Evolutionary conservation across 257 asterid species (phyloP), one percentile per base, ranked within the genome.

Genomic region (Capsicum baccatum): DNA sequence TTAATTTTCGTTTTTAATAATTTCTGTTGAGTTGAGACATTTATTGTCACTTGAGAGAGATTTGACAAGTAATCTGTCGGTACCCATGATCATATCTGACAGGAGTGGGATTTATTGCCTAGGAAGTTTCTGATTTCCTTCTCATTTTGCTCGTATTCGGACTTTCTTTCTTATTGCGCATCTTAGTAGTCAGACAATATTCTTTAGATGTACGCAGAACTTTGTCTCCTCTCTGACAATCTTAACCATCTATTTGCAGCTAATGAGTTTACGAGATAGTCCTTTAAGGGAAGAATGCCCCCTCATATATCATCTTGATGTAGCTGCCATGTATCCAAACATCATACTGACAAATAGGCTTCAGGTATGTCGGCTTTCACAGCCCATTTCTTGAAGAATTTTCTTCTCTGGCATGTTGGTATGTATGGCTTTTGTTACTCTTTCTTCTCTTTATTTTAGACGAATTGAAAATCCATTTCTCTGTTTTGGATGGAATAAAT

Each of bases 301-400:
- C 85, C 98, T 96, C 85, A 96, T 96, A 87, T 96, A 96, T 88
- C 99, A 96, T 92, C 97, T 96, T 69, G 99, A 96, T 86, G 99
- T 96, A 88, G 99, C 99, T 82, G 99, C 99, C 80, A 96, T 96
- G 99, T 96, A 96, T 86, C 99, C 99, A 74, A 96, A 96, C 91
- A 96, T 96, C 88, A 96, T 96, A 86, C 86, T 96, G 88, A 96
- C 99, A 13, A 96, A 96, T 91, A 94, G 99, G 91, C 99, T 96
- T 89, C 99, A 96, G 99, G 99, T 96, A 90, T 90, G 86, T 26
- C 64, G 50, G 62, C 42, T 74, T 74, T 74, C 44, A 8, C 17
- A 6, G 59, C 26, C 62, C 48, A 26, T 76, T 76, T 76, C 62
- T 33, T 76, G 48, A 76, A 14, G 81, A 76, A 26, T 52, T 48